Base-by-base conservation (phyloP, 805 yeast species). In the Candida pseudofarinosa region DNA sequence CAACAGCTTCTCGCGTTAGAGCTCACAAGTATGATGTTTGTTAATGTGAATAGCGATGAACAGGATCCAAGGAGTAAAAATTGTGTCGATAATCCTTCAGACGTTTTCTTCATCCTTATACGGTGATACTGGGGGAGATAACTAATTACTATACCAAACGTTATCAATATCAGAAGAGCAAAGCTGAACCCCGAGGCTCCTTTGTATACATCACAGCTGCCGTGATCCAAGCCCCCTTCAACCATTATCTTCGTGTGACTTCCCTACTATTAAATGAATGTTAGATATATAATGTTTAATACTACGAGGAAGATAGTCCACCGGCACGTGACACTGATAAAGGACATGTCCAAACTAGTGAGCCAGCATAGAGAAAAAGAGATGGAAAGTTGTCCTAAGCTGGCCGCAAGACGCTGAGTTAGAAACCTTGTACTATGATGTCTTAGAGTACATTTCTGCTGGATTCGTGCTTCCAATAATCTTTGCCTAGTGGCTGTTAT, bases 11-110 rank as follows among this genome's bases (percentile, higher is more conserved):
- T 57, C 0, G 88, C 85, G 0, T 78, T 73, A 14, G 76, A 62
- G 4, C 85, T 76, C 10, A 87, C 71, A 26, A 87, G 60, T 3
- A 81, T 59, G 37, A 88, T 74, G 54, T 88, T 88, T 15, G 84
- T 70, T 38, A 83, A 62, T 0, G 91, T 80, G 52, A 83, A 75
- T 20, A 81, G 63, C n/a, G 86, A 81, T 16, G 90, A 79, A 38
- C 82, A 60, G 3, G 83, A 76, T 3, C 93, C 93, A 33, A 88
- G 71, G 12, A 88, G 62, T 26, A 88, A 67, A 56, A 81, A 88
- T 51, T 75, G 70, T 10, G 90, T 86, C 4, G 90, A 83, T 17
- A 88, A 65, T 3, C 96, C 96, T 56, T 86, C 89, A 10, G 90
- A 80, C 4, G 88, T 74, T 39, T 74, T 62, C 39, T 88, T 73